Evolutionary conservation across 352 stramenopile genomes (phyloP).

Genomic region (Phytophthora citrophthora): DNA sequence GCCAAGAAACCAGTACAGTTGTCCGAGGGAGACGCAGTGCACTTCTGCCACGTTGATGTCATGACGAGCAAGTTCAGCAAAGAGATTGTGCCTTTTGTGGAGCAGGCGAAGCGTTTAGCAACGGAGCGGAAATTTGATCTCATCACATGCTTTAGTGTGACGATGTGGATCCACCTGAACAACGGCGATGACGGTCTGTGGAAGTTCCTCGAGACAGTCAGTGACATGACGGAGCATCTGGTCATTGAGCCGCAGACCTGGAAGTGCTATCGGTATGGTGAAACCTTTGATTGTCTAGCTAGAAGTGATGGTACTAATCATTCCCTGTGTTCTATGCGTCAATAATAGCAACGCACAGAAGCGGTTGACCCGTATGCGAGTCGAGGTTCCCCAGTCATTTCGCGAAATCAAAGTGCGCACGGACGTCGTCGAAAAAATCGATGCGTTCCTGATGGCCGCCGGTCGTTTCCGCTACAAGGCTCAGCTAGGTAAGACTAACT

Average conservation of each 20-base stretch:
- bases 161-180: conserved; percentile 91
- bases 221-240: conserved; percentile 66
- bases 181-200: conserved; percentile 83
- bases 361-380: conserved; percentile 59
- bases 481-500: conserved; percentile 81
- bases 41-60: conserved; percentile 68
- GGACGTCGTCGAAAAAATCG: conserved; percentile 72
- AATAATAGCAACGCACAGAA: conserved; percentile 68
- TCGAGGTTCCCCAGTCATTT: conserved; percentile 66
- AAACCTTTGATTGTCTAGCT: conserved; percentile 2
- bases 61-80: conserved; percentile 54
- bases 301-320: conserved; percentile 7
- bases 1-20: conserved; percentile 44
- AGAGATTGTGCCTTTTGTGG: conserved; percentile 49
- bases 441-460: conserved; percentile 60
- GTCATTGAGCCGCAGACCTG: conserved; percentile 85
- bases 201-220: conserved; percentile 71
- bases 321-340: neutral
- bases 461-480: conserved; percentile 71
- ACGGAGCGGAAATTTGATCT: conserved; percentile 64
- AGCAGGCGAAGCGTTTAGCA: conserved; percentile 43
- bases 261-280: conserved; percentile 83
- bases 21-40: conserved; percentile 40
- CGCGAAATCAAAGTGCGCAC: conserved; percentile 60
- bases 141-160: conserved; percentile 85